Percentiles rank a stretch among this genome's conserved stretches.
These are phyloP conservation scores for Quercus suber DNA, from an alignment of 306 rosid species.

Conservation along the genomic window DNA sequence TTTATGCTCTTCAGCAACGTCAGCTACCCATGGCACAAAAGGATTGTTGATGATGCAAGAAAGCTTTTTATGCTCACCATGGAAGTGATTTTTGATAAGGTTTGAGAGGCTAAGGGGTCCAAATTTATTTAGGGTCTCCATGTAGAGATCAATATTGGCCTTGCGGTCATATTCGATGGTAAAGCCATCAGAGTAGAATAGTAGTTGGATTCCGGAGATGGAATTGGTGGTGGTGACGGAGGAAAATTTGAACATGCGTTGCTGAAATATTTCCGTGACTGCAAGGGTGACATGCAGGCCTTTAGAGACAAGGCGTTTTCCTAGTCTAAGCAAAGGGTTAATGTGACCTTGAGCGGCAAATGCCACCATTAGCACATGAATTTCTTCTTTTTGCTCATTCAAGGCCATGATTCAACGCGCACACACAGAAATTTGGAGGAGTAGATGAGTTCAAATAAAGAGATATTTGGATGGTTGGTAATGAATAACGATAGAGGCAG, in stretches of 20 bases:
- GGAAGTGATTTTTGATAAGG: conserved; percentile 29
- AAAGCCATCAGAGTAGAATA: conserved; percentile 40
- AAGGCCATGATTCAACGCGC: conserved; percentile 11
- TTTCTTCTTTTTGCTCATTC: conserved; percentile 4
- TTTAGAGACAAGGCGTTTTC: conserved; percentile 24
- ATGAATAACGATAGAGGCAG: too few species aligned
- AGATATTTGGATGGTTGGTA: background rate
- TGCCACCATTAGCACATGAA: conserved; percentile 44
- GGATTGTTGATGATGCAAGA: conserved; percentile 48
- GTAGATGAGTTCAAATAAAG: background rate
- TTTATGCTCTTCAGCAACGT: conserved; percentile 25
- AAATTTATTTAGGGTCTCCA: conserved; percentile 16
- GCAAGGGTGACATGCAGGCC: conserved; percentile 56
- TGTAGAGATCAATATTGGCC: conserved; percentile 6
- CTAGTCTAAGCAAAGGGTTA: conserved; percentile 44
- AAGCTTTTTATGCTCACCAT: conserved; percentile 3
- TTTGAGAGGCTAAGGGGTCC: conserved; percentile 40
- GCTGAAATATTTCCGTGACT: conserved; percentile 42
- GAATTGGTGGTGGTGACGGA: background rate
- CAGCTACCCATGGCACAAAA: conserved; percentile 52
- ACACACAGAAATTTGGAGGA: background rate
- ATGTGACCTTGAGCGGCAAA: conserved; percentile 54
- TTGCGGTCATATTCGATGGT: background rate
- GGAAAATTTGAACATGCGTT: conserved; percentile 25
- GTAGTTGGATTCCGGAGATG: conserved; percentile 34